Evolutionary conservation across 305 asterid genomes (phyloP).

Genomic region (Plantago coronopus): DNA sequence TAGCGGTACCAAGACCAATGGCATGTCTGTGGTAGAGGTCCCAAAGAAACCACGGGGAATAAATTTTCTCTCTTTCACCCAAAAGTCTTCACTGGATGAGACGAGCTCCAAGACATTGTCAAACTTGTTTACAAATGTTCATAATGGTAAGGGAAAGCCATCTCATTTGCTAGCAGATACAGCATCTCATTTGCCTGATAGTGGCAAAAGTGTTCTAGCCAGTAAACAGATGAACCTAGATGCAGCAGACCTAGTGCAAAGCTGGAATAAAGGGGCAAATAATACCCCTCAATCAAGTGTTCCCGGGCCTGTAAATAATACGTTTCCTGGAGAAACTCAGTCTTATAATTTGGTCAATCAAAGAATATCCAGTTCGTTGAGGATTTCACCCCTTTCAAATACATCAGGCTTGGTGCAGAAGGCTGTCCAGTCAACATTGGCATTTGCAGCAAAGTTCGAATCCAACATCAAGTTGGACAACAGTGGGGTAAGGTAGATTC

Average conservation of each 20-base stretch:
- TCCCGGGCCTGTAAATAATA: conserved; percentile 33
- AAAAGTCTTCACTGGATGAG: conserved; percentile 34
- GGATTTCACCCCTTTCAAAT: conserved; percentile 34
- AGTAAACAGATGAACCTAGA: conserved; percentile 27
- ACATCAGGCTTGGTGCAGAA: conserved; percentile 50
- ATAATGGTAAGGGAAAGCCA: conserved; percentile 31
- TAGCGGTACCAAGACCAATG: conserved; percentile 29
- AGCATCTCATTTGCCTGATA: conserved; percentile 20
- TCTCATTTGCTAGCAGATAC: conserved; percentile 24
- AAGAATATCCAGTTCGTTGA: conserved; percentile 29
- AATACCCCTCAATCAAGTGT: conserved; percentile 19
- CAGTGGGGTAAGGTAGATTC: conserved; percentile 25
- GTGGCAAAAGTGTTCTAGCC: conserved; percentile 21
- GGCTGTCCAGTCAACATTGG: conserved; percentile 65
- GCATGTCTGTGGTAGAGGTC: conserved; percentile 28
- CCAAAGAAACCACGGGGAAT: conserved; percentile 56
- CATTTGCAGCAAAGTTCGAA: conserved; percentile 72
- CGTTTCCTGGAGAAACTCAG: conserved; percentile 27
- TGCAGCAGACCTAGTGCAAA: conserved; percentile 12
- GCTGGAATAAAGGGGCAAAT: conserved; percentile 18
- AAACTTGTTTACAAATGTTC: conserved; percentile 25
- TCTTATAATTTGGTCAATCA: conserved; percentile 15
- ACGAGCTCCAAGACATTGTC: conserved; percentile 37
- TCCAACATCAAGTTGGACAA: conserved; percentile 39
- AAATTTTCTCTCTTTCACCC: conserved; percentile 75